These are phyloP conservation scores for Candida corydali DNA, from an alignment of 805 yeast genomes.

Conservation along the genomic window DNA sequence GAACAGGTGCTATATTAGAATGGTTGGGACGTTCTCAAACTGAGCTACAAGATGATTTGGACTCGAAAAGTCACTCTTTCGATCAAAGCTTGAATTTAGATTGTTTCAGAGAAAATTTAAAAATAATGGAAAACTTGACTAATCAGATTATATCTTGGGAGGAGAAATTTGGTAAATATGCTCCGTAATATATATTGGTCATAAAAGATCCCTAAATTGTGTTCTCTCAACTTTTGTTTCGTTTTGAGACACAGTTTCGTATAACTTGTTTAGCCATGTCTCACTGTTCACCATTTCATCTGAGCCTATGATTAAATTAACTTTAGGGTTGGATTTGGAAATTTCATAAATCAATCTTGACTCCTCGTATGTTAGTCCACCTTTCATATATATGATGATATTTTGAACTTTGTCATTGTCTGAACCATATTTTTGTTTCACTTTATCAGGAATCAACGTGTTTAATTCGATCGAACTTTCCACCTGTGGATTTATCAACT, in stretches of 20 bases:
- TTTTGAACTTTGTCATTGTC: slow-evolving; percentile 51
- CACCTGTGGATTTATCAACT: slow-evolving; percentile 13
- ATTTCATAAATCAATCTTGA: slow-evolving; percentile 76
- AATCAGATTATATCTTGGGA: slow-evolving; percentile 76
- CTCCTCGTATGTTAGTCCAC: slow-evolving; percentile 93
- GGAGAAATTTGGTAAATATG: slow-evolving; percentile 55
- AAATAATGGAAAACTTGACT: slow-evolving; percentile 69
- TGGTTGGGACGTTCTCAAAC: slow-evolving; percentile 84
- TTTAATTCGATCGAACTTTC: slow-evolving; percentile 12
- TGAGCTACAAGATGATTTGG: slow-evolving; percentile 73
- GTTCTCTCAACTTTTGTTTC: slow-evolving; percentile 17
- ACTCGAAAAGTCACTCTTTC: slow-evolving; percentile 47
- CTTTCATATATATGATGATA: slow-evolving; percentile 68
- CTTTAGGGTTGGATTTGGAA: slow-evolving; percentile 41
- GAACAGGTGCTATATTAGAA: slow-evolving; percentile 87
- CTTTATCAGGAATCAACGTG: slow-evolving; percentile 38
- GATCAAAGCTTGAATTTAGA: slow-evolving; percentile 29
- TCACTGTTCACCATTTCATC: slow-evolving; percentile 32
- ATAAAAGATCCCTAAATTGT: slow-evolving; percentile 33
- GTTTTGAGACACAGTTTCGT: slow-evolving; percentile 18
- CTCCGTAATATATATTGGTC: slow-evolving; percentile 21
- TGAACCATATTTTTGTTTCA: slow-evolving; percentile 22
- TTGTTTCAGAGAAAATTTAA: slow-evolving; percentile 56
- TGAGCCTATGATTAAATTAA: slow-evolving; percentile 80
- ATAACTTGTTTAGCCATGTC: slow-evolving; percentile 29